Evolutionary conservation across 108 stramenopile genomes (phyloP).

Genomic region (Chaetoceros muelleri): DNA sequence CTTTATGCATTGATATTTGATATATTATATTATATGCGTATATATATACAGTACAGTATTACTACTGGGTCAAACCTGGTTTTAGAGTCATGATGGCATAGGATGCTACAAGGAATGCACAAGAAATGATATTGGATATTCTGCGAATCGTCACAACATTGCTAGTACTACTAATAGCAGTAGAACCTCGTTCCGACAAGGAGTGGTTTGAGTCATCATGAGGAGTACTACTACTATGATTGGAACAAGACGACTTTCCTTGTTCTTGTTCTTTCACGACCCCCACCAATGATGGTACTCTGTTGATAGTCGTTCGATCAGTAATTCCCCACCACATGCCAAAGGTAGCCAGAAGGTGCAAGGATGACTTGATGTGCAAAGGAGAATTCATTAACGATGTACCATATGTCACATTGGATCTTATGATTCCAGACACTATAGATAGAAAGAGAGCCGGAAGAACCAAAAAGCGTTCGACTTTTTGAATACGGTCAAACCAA

Average conservation of each 20-base stretch:
- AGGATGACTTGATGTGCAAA: slow-evolving; percentile 9
- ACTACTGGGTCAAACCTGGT: too few relatives aligned
- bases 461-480: slow-evolving; percentile 11
- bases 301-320: slow-evolving; percentile 13
- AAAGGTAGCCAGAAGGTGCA: slow-evolving; percentile 16
- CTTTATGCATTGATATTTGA: too few relatives aligned
- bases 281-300: too few relatives aligned
- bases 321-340: slow-evolving; percentile 26
- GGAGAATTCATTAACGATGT: slow-evolving; percentile 10
- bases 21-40: too few relatives aligned
- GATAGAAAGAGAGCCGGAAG: slow-evolving; percentile 11
- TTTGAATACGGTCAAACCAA: slow-evolving; percentile 8
- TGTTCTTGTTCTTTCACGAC: too few relatives aligned
- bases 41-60: too few relatives aligned
- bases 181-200: too few relatives aligned
- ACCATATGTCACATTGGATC: slow-evolving; percentile 9
- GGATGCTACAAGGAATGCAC: slow-evolving; percentile 14
- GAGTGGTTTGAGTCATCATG: too few relatives aligned
- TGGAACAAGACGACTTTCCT: too few relatives aligned
- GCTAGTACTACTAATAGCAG: too few relatives aligned
- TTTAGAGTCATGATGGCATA: slow-evolving; percentile 24
- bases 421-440: slow-evolving; percentile 16
- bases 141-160: too few relatives aligned
- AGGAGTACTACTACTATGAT: too few relatives aligned
- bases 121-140: slow-evolving; percentile 18